Percentiles rank a stretch among this genome's conserved stretches.
Evolutionary conservation across 768 basidiomycete genomes (phyloP).

Genomic region (Rhodotorula graminis): DNA sequence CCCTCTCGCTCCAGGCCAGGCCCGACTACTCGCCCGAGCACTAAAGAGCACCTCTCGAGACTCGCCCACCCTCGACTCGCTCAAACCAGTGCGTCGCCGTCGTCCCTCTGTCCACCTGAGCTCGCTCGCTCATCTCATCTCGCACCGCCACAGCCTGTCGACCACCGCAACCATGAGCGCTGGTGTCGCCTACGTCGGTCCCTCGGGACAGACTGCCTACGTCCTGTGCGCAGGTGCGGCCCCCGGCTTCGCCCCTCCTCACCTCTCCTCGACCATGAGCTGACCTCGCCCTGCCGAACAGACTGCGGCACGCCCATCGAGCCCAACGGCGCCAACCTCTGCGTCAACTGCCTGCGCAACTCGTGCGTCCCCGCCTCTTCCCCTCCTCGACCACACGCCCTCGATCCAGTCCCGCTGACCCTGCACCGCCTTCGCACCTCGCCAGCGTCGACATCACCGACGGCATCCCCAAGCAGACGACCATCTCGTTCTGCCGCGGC

Average conservation of each 20-base stretch:
- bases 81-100: neutral
- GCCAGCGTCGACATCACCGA: conserved; percentile 90
- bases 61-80: too few relatives aligned
- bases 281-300: neutral
- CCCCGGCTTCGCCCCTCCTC: too few relatives aligned
- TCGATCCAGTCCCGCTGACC: neutral
- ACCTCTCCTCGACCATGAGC: conserved; percentile 1
- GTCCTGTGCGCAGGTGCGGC: conserved; percentile 45
- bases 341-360: conserved; percentile 81
- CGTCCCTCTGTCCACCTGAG: neutral
- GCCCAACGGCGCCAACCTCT: conserved; percentile 75
- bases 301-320: conserved; percentile 45
- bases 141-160: neutral
- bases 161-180: conserved; percentile 7
- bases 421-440: neutral
- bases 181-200: conserved; percentile 37
- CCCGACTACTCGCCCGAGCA: too few relatives aligned
- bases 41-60: too few relatives aligned
- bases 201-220: conserved; percentile 41
- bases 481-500: conserved; percentile 87
- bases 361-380: conserved; percentile 58
- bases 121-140: conserved; percentile 1
- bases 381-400: neutral
- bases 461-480: conserved; percentile 77
- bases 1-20: too few relatives aligned